Base-by-base conservation (phyloP, 2,329 filamentous ascomycete species). In the Curvularia spicifera region DNA sequence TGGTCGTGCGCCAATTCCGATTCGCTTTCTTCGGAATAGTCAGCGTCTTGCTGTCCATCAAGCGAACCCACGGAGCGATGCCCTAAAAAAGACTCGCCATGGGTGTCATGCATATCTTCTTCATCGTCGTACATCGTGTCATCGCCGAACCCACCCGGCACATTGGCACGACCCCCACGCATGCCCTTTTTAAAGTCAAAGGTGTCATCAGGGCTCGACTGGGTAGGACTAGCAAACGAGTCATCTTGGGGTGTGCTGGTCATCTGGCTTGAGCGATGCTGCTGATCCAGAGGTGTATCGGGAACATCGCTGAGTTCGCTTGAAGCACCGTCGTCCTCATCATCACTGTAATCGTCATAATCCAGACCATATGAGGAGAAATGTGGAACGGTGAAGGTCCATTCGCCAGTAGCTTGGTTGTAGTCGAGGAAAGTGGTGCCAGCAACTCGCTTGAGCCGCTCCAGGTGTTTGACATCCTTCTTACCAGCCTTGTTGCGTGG, bases 341-440 rank as follows among this genome's bases (percentile, higher is more conserved):
- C 89, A 44, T 93, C 91, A 48, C 66, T 70, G 58, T 70, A 73
- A 40, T 91, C 83, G 29, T 83, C 79, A 40, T 91, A 91, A 63
- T 94, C 90, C 53, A 98, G 83, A 40, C 91, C 93, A 73, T 99
- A 99, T 1, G 93, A 97, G 1, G 94, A 98, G 76, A 96, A 99
- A 77, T 99, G 95, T 71, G 94, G 88, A n/a, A 99, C 95, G 9
- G 83, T 87, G 80, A 99, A 99, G 13, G 86, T 86, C 96, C 96
- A 99, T 46, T 91, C 85, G 51, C 94, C 95, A 51, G 88, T 93
- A 1, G 91, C 83, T 56, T 83, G 82, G 63, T 96, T 85, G 76
- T 97, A 99, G 69, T 84, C 83, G 68, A 93, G 83, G 69, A 97
- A 98, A 4, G 87, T 87, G 0, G 95, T 98, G 74, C 91, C 89